phyloP scores from a whole-genome alignment of 306 rosid species.

The Trifolium repens region DNA sequence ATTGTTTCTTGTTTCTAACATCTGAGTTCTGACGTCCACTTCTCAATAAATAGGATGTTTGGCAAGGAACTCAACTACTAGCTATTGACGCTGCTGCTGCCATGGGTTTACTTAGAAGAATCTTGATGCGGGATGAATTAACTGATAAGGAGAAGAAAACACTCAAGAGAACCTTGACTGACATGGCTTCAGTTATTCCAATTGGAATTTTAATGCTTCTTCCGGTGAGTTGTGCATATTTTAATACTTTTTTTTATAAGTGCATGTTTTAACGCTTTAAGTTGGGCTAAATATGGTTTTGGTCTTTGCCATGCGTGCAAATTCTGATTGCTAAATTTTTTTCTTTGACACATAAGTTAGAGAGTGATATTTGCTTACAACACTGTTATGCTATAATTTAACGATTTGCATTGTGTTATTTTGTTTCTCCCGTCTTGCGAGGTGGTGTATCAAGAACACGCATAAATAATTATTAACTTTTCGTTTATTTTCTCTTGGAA shows the following conservation, averaged over 20 bases:
- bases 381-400: too few relatives aligned
- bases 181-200: conserved; percentile 94
- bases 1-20: conserved; percentile 29
- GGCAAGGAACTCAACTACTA: conserved; percentile 97
- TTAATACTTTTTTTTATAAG: too few relatives aligned
- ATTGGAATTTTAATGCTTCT: conserved; percentile 96
- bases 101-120: conserved; percentile 75
- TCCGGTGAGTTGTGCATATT: conserved; percentile 66
- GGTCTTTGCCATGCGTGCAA: too few relatives aligned
- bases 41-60: conserved; percentile 72
- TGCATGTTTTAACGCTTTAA: too few relatives aligned
- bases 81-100: conserved; percentile 90
- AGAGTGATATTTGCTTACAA: too few relatives aligned
- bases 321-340: too few relatives aligned
- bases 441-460: too few relatives aligned
- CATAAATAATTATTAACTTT: too few relatives aligned
- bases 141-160: conserved; percentile 85
- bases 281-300: neutral
- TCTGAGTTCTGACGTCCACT: conserved; percentile 38
- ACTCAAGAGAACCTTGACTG: conserved; percentile 86
- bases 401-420: too few relatives aligned
- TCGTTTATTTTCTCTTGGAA: too few relatives aligned
- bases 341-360: too few relatives aligned
- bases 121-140: conserved; percentile 78
- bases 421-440: too few relatives aligned